Evolutionary conservation across 495 filamentous ascomycete genomes (phyloP).

Genomic region (Chaetomium fimeti): DNA sequence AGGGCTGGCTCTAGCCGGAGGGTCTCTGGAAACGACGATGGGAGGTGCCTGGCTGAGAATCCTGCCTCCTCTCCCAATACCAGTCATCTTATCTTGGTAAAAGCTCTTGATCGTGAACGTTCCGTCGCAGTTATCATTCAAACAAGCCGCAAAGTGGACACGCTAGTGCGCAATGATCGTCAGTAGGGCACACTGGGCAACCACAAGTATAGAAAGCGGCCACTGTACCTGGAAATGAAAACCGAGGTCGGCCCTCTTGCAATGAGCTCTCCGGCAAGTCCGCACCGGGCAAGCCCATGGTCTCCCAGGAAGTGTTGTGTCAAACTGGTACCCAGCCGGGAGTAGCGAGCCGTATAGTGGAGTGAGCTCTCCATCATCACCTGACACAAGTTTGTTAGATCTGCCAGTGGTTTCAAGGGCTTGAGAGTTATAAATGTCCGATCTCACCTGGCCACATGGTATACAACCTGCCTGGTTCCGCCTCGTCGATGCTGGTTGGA

Average conservation of each 20-base stretch:
- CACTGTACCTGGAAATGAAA: conserved; percentile 31
- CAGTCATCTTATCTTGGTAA: conserved; percentile 20
- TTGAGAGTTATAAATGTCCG: neutral
- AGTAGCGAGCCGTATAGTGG: conserved; percentile 24
- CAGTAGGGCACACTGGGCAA: neutral
- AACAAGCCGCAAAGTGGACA: conserved; percentile 26
- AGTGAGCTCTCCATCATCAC: conserved; percentile 16
- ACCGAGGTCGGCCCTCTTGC: conserved; percentile 21
- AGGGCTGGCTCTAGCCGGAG: neutral
- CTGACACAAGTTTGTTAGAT: conserved; percentile 1
- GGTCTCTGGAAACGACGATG: conserved; percentile 20
- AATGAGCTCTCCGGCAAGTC: conserved; percentile 23
- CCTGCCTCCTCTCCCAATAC: conserved; percentile 19
- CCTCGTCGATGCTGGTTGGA: conserved; percentile 22
- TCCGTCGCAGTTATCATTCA: conserved; percentile 44
- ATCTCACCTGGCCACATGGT: conserved; percentile 34
- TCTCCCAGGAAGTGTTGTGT: conserved; percentile 13
- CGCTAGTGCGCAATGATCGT: conserved; percentile 13
- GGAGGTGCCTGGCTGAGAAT: conserved; percentile 19
- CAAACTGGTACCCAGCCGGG: conserved; percentile 30
- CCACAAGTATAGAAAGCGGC: neutral
- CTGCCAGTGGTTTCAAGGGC: neutral
- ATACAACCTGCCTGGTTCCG: conserved; percentile 33
- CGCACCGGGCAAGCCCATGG: conserved; percentile 34
- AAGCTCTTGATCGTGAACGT: conserved; percentile 33